Evolutionary conservation across 2,329 filamentous ascomycete species (phyloP).

Genomic region (Biscogniauxia sp.): DNA sequence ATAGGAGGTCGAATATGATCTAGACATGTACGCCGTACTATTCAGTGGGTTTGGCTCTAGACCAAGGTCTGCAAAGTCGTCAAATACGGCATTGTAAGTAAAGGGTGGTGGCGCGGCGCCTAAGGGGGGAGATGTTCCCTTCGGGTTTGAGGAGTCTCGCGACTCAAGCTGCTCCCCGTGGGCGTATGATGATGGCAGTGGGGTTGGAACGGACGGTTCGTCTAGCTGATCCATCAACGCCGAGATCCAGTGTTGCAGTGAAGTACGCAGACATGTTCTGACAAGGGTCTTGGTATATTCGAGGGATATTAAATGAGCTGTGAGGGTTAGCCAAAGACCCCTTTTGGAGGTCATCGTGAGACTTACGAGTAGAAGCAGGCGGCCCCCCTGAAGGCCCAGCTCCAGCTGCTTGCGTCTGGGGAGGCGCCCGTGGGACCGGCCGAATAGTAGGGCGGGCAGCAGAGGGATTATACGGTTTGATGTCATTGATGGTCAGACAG

Average conservation of each 20-base stretch:
- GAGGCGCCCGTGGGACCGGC: conserved; percentile 7
- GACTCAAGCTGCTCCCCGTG: conserved; percentile 21
- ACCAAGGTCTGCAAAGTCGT: conserved; percentile 35
- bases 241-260: conserved; percentile 33
- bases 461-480: conserved; percentile 46
- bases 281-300: conserved; percentile 56
- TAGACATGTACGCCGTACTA: conserved; percentile 22
- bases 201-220: conserved; percentile 7
- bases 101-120: conserved; percentile 19
- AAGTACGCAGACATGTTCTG: conserved; percentile 38
- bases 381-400: conserved; percentile 12
- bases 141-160: conserved; percentile 16
- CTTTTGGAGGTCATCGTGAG: neutral
- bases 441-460: conserved; percentile 22
- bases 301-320: conserved; percentile 48
- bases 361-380: conserved; percentile 24
- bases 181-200: conserved; percentile 16
- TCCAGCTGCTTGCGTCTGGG: conserved; percentile 16
- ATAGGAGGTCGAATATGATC: conserved; percentile 47
- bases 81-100: conserved; percentile 33
- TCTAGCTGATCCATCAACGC: conserved; percentile 9
- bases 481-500: conserved; percentile 81
- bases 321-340: conserved; percentile 12
- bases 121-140: conserved; percentile 23
- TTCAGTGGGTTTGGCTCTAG: conserved; percentile 35